These are phyloP conservation scores for Kitagawia praeruptora DNA, from an alignment of 129 eudicot species.

Conservation along the genomic window DNA sequence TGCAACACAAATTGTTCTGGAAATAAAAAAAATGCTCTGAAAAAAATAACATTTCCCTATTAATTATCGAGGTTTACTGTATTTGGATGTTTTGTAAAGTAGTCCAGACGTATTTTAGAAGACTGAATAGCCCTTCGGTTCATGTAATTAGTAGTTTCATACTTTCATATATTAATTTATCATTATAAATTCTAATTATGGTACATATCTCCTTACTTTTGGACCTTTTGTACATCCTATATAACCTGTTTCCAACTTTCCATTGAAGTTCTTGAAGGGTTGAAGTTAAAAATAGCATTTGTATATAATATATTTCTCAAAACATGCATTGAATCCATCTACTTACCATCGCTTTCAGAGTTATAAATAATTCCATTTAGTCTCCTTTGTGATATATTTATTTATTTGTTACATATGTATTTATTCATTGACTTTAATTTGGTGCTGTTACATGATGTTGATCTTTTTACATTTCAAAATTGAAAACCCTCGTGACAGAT, in stretches of 20 bases:
- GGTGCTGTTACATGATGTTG: neutral
- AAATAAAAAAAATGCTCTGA: too few species aligned
- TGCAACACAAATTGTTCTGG: too few species aligned
- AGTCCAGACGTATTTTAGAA: neutral
- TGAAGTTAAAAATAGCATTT: neutral
- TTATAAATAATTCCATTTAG: neutral
- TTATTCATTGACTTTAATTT: constrained; percentile 5
- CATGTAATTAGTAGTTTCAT: neutral
- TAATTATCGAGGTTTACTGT: too few species aligned
- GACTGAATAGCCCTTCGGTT: neutral
- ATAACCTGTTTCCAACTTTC: neutral
- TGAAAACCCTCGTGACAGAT: neutral
- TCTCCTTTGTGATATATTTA: neutral
- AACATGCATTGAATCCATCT: constrained; percentile 13
- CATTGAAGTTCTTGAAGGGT: neutral
- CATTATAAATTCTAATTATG: neutral
- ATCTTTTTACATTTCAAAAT: too few species aligned
- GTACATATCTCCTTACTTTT: neutral
- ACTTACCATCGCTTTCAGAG: neutral
- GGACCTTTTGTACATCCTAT: neutral
- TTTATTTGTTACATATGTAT: neutral
- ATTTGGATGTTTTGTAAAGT: too few species aligned
- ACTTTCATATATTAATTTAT: too few species aligned
- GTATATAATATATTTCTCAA: neutral
- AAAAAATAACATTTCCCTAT: too few species aligned